A percentile compares a stretch with the other conserved stretches of the same genome.
phyloP scores from a whole-genome alignment of 441 rosid genomes.

The Rhodomyrtus psidioides region DNA sequence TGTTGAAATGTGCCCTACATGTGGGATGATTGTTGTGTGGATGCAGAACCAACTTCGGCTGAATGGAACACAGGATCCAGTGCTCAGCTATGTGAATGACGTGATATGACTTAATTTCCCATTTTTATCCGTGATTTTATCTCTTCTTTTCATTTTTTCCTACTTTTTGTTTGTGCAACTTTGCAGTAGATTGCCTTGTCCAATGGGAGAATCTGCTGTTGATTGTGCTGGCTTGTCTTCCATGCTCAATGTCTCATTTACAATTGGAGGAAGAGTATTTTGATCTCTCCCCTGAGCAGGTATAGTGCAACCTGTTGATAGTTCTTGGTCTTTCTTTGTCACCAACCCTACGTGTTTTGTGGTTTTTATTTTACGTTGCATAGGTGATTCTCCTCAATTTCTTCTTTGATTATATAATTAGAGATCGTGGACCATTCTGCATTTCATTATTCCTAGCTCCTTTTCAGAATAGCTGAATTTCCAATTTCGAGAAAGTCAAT shows the following conservation, averaged over 20 bases:
- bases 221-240: constrained; percentile 50
- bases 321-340: not conserved
- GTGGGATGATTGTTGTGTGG: constrained; percentile 81
- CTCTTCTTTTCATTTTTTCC: not conserved
- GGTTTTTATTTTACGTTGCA: not conserved
- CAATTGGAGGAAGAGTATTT: constrained; percentile 61
- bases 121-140: not conserved
- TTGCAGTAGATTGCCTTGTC: constrained; percentile 76
- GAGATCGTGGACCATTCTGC: not conserved
- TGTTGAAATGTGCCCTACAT: constrained; percentile 53
- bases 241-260: constrained; percentile 66
- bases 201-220: constrained; percentile 73
- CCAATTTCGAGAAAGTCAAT: not conserved
- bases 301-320: constrained; percentile 3
- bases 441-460: not conserved
- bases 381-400: not conserved
- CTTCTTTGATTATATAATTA: not conserved
- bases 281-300: constrained; percentile 66
- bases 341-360: not conserved
- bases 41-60: constrained; percentile 61
- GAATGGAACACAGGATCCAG: constrained; percentile 49
- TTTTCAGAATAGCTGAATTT: not conserved
- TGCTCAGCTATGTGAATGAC: constrained; percentile 50
- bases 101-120: constrained; percentile 9
- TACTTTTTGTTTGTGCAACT: constrained; percentile 24